phyloP scores from a whole-genome alignment of 441 rosid species.

The Corymbia citriodora region DNA sequence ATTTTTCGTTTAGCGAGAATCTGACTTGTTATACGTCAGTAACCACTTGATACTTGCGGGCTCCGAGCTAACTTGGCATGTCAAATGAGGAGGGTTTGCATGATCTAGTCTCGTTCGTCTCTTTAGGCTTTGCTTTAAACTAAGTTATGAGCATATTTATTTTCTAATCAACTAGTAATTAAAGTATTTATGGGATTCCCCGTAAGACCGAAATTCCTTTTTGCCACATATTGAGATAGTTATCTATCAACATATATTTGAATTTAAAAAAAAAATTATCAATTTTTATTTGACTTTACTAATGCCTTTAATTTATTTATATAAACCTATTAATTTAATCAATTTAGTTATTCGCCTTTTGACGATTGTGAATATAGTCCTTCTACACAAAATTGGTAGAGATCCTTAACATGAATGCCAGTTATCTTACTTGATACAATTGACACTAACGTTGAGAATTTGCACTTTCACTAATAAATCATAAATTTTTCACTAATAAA shows the following conservation, averaged over 20 bases:
- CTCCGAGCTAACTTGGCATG: no score
- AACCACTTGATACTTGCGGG: not conserved
- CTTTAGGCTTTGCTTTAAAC: not conserved
- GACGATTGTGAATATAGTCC: accelerated
- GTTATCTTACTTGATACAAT: accelerated
- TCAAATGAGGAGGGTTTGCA: no score
- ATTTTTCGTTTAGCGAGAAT: not conserved
- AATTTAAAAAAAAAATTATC: no score
- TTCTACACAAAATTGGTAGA: not conserved
- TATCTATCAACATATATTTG: no score
- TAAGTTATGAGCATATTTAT: not conserved
- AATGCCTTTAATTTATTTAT: no score
- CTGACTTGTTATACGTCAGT: not conserved
- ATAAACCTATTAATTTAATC: not conserved
- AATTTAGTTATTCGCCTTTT: not conserved
- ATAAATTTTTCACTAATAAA: no score
- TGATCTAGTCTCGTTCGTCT: no score
- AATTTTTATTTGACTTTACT: no score
- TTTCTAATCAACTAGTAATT: not conserved
- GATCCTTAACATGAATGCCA: accelerated
- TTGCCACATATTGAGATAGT: not conserved
- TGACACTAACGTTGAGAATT: not conserved
- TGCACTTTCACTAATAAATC: no score
- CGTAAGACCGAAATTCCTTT: not conserved
- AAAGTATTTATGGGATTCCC: not conserved